Base-by-base conservation (phyloP, 108 stramenopile species). In the Skeletonema potamos region DNA sequence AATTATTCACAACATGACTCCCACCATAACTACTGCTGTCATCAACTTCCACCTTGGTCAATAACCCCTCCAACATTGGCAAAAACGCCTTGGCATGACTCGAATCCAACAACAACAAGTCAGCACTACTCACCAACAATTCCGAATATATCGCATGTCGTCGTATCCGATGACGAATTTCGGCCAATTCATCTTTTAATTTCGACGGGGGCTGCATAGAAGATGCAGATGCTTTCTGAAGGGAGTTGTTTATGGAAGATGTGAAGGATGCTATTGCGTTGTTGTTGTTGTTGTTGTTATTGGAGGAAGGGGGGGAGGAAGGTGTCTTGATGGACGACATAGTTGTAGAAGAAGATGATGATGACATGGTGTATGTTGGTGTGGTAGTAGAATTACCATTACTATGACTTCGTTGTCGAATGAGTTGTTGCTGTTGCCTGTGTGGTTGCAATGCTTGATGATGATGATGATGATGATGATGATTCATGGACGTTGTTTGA, bases 51-150 rank as follows among this genome's bases (percentile, higher is more conserved):
- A 39, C 58, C 60, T 62, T 66, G 12, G 68, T 74, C 54, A 87
- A 62, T 9, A 88, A 72, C 59, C 75, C 72, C 6, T 87, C 76
- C 54, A 94, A 66, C 84, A 94, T 89, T 27, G 88, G 89, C 22
- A 90, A 33, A 77, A 91, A 91, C 3, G 86, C 93, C 64, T 83
- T 81, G 26, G 86, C 88, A 41, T 86, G 79, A 41, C 80, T 81
- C 28, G 81, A 77, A 29, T 91, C 90, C 55, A 94, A 55, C 55
- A 82, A 17, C 11, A 94, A 61, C 51, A 87, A 72, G n/a, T 86
- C 87, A 15, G 90, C 77, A 4, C 87, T 84, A 4, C 77, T 58
- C n/a, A 86, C 33, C 1, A 94, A 64, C 27, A 94, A 65, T 27
- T 81, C 71, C 4, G 87, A 89, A 7, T 82, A 60, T 2, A 91